Percentiles rank a stretch among this genome's conserved stretches.
Evolutionary conservation across 352 stramenopile genomes (phyloP).

Genomic region (Peronospora destructor): DNA sequence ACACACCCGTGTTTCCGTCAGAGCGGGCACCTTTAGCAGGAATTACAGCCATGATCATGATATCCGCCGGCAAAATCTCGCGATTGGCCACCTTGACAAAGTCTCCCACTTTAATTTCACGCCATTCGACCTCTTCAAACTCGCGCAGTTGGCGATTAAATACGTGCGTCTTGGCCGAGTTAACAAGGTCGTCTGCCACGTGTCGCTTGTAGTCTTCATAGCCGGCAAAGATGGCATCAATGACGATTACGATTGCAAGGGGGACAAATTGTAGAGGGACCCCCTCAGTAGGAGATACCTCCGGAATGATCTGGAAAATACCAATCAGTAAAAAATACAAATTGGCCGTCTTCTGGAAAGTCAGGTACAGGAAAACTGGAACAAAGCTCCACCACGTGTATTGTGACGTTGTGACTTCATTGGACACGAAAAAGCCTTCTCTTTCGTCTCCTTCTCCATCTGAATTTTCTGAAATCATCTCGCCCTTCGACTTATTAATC

Average conservation of each 20-base stretch:
- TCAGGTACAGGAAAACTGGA: conserved; percentile 80
- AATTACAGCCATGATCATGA: conserved; percentile 74
- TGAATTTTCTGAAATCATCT: neutral
- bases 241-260: conserved; percentile 73
- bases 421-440: conserved; percentile 52
- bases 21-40: conserved; percentile 50
- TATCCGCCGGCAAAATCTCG: conserved; percentile 72
- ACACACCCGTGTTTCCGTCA: conserved; percentile 64
- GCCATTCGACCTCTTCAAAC: conserved; percentile 83
- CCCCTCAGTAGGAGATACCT: conserved; percentile 71
- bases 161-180: conserved; percentile 54
- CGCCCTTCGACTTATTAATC: conserved; percentile 23
- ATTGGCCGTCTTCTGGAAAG: conserved; percentile 85
- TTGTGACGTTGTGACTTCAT: conserved; percentile 81
- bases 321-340: conserved; percentile 85
- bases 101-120: conserved; percentile 72
- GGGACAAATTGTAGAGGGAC: conserved; percentile 80
- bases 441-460: conserved; percentile 11
- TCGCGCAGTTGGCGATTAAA: conserved; percentile 74
- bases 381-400: conserved; percentile 88
- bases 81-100: conserved; percentile 81
- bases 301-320: conserved; percentile 84
- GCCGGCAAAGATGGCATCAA: conserved; percentile 75
- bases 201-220: conserved; percentile 85
- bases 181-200: conserved; percentile 62